Evolutionary conservation across 768 basidiomycete genomes (phyloP).

Genomic region (Lentinula edodes): DNA sequence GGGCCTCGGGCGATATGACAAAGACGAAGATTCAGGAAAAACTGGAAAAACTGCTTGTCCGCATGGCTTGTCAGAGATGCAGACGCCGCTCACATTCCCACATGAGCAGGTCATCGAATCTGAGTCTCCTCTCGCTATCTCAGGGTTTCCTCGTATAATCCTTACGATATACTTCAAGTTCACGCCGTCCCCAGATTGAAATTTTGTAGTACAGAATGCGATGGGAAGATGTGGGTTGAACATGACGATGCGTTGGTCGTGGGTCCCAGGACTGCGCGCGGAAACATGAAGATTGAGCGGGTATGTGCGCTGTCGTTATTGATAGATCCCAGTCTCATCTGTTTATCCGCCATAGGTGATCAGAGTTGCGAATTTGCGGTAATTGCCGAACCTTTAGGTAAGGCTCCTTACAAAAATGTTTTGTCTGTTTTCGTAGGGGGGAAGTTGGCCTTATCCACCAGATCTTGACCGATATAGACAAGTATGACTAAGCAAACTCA

Average conservation of each 20-base stretch:
- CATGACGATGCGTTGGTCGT: not conserved
- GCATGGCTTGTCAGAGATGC: not conserved
- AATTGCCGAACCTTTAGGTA: too few species aligned
- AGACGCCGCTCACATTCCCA: not conserved
- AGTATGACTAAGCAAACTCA: too few species aligned
- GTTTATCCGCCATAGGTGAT: not conserved
- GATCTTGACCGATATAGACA: too few species aligned
- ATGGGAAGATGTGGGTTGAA: not conserved
- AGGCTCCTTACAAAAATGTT: too few species aligned
- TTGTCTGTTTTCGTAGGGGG: too few species aligned
- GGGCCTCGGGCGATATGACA: not conserved
- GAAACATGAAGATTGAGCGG: not conserved
- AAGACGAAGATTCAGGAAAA: not conserved
- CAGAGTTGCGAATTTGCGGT: not conserved
- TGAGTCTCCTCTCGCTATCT: not conserved
- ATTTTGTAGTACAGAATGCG: not conserved
- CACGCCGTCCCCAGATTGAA: not conserved
- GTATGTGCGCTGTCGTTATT: not conserved
- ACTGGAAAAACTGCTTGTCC: not conserved
- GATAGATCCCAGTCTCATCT: not conserved
- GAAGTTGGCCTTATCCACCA: too few species aligned
- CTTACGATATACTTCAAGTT: not conserved
- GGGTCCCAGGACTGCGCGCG: not conserved
- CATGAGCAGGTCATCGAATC: not conserved
- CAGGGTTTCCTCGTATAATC: not conserved